These are phyloP conservation scores for Calycina marina DNA, from an alignment of 2,329 filamentous ascomycete genomes.

Conservation along the genomic window DNA sequence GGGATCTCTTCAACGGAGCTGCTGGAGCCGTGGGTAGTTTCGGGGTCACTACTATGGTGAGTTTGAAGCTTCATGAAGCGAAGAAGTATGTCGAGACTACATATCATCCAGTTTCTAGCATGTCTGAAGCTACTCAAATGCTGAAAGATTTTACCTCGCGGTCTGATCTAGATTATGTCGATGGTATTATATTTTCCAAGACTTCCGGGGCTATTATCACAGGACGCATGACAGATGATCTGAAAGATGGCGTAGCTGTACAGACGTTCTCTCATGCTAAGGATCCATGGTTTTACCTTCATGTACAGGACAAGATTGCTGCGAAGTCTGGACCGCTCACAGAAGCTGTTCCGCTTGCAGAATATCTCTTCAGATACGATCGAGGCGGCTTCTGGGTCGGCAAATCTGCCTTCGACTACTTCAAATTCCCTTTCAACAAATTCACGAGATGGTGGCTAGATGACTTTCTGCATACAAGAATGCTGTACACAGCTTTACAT, in stretches of 20 bases:
- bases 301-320: constrained; percentile 30
- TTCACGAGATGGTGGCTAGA: constrained; percentile 44
- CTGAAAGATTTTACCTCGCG: constrained; percentile 24
- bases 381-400: constrained; percentile 52
- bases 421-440: constrained; percentile 42
- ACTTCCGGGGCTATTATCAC: constrained; percentile 37
- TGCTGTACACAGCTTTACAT: constrained; percentile 49
- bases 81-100: constrained; percentile 39
- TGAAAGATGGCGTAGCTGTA: constrained; percentile 12
- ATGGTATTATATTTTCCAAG: constrained; percentile 38
- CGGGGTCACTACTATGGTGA: constrained; percentile 44
- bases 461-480: constrained; percentile 43
- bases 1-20: constrained; percentile 45
- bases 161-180: constrained; percentile 39
- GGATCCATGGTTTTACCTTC: constrained; percentile 54
- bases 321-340: constrained; percentile 9
- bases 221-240: constrained; percentile 31
- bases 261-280: constrained; percentile 33
- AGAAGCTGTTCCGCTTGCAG: constrained; percentile 31
- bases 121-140: constrained; percentile 28
- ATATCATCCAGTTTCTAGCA: constrained; percentile 32
- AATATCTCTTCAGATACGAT: constrained; percentile 48
- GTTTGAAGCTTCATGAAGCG: constrained; percentile 39
- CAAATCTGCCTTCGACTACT: constrained; percentile 44
- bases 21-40: constrained; percentile 45